phyloP scores from a whole-genome alignment of 225 moss, liverwort and hornwort species.

The Antitrichia curtipendula region DNA sequence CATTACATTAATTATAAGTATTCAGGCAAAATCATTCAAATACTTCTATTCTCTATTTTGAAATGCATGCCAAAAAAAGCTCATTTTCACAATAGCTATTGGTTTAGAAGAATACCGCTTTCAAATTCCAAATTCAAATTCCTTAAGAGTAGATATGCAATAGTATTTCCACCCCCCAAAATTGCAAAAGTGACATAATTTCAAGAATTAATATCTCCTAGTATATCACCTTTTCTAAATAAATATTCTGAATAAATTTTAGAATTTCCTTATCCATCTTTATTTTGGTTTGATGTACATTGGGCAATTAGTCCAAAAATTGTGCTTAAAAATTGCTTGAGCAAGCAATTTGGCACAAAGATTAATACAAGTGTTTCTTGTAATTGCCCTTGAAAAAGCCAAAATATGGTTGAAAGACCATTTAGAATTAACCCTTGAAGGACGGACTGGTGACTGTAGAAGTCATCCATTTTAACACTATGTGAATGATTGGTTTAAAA shows the following conservation, averaged over 20 bases:
- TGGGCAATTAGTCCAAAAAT: not conserved
- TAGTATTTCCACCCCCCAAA: not conserved
- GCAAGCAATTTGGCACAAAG: not conserved
- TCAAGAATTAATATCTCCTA: not conserved
- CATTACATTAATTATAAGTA: not conserved
- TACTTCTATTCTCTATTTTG: not conserved
- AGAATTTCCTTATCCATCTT: too few species aligned
- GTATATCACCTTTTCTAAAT: too few species aligned
- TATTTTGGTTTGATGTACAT: not conserved
- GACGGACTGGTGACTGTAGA: too few species aligned
- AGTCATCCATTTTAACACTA: too few species aligned
- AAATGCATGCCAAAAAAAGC: not conserved
- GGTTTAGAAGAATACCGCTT: too few species aligned
- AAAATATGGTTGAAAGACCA: not conserved
- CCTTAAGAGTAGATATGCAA: not conserved
- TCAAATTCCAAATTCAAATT: too few species aligned
- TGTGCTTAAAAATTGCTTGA: not conserved
- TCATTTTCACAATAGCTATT: too few species aligned
- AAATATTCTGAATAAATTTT: not conserved
- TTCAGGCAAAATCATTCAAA: not conserved
- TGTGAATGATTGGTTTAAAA: too few species aligned
- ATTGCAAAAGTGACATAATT: not conserved
- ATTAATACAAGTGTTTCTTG: too few species aligned
- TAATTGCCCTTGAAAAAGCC: not conserved
- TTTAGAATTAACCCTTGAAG: too few species aligned